Evolutionary conservation across 495 filamentous ascomycete genomes (phyloP), one percentile per base, ranked within the genome.

Genomic region (Thozetella sp.): DNA sequence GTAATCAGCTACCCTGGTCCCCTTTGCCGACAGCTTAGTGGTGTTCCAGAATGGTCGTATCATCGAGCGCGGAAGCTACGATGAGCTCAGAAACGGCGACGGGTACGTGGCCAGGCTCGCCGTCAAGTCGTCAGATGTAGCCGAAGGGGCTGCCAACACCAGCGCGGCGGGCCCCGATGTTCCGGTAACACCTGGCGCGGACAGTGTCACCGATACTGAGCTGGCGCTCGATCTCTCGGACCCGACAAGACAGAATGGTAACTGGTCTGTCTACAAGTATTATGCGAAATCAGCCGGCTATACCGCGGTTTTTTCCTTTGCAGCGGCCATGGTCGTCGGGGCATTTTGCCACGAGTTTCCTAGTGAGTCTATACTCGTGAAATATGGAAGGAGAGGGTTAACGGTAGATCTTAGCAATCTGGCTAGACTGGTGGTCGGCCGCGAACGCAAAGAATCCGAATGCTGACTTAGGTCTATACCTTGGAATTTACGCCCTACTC

Each of bases 201-300:
- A n/a, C n/a, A n/a, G n/a, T n/a, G n/a, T n/a, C n/a, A n/a, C n/a
- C n/a, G n/a, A n/a, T n/a, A n/a, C 15, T 17, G 26, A 27, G 22
- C 51, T 4, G n/a, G 17, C 20, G 9, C 9, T 9, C 53, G 37
- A 55, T 15, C 27, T 23, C 0, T 34, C 6, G 22, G 37, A 22
- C 17, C 19, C 13, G 22, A 15, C 26, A 2, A 17, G 53, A 6
- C 22, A 58, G 27, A 53, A 50, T 12, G 58, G 58, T 22, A 58
- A 51, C 34, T 61, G 58, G 58, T 58, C 55, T 17, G 58, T 61
- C 20, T 61, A 61, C 45, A 17, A 17, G n/a, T 61, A 61, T 53
- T 61, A 61, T 25, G 25, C 25, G 12, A 15, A 27, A 3, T 59
- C 55, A 25, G 54, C 58, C 40, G 37, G 54, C 17, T n/a, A 37